Base-by-base conservation (phyloP, 768 basidiomycete species). In the Naematelia aurantialba region DNA sequence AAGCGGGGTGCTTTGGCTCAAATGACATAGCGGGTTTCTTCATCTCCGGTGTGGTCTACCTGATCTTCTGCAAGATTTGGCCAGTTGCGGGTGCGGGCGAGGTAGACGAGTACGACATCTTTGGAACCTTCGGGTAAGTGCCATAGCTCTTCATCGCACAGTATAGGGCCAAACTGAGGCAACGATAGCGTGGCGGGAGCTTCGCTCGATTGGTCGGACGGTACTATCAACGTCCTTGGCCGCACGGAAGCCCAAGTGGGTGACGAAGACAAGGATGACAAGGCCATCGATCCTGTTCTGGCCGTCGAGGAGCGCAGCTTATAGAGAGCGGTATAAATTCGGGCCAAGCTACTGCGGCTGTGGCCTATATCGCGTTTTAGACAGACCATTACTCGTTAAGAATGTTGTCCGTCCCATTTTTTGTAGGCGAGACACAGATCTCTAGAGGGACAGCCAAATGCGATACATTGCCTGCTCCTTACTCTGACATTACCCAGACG, bases 71-170 rank as follows among this genome's bases (percentile, higher is more conserved):
- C 52, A 67, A 56, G 46, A 29, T 70, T 46, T 66, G 54, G 49
- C 69, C 71, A 5, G 56, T 62, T 8, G 54, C 49, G 1, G 52
- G 60, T 4, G 11, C 62, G 1, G 64, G 61, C 19, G 62, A 68
- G 27, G 61, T 70, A 4, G 71, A 73, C 53, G 67, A 58, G 4
- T 57, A 56, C 25, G 71, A 73, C 45, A 34, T 63, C 13, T 73
- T 63, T 34, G 69, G 66, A 3, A 70, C 71, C 21, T 73, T 73
- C 29, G 69, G 66, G 56, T 57, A 26, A 57, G 60, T 46, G 34
- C 17, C 17, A 39, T 39, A 8, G 17, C 8, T 39, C 17, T 39
- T 17, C 34, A 8, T 39, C 34, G 8, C 17, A 8, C 34, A 8
- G 8, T 17, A 39, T 8, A 39, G 34, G 17, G 34, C 34, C 8